phyloP scores from a whole-genome alignment of 2,329 filamentous ascomycete genomes.

The Fusarium sp. region DNA sequence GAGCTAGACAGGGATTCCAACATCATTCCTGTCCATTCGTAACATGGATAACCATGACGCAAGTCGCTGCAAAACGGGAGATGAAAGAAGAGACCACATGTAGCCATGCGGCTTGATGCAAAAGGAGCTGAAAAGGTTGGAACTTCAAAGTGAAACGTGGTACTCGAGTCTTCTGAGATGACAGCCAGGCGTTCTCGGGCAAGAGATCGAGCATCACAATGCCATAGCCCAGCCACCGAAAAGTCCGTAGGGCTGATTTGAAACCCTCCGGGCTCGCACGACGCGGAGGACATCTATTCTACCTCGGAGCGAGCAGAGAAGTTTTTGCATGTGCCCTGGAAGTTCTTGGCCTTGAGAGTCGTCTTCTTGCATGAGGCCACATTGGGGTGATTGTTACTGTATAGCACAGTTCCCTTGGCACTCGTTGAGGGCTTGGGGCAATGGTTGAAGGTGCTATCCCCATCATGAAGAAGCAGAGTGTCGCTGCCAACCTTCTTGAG shows the following conservation, averaged over 20 bases:
- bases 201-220: slow-evolving; percentile 9
- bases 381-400: slow-evolving; percentile 31
- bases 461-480: slow-evolving; percentile 43
- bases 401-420: slow-evolving; percentile 42
- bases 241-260: not conserved
- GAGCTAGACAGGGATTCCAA: slow-evolving; percentile 10
- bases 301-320: slow-evolving; percentile 18
- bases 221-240: slow-evolving; percentile 4
- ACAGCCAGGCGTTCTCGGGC: not conserved
- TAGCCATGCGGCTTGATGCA: not conserved
- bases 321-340: slow-evolving; percentile 46
- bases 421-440: slow-evolving; percentile 39
- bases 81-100: slow-evolving; percentile 19
- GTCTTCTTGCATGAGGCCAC: slow-evolving; percentile 40
- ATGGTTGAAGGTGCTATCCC: slow-evolving; percentile 40
- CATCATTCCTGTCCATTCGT: slow-evolving; percentile 18
- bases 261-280: slow-evolving; percentile 4
- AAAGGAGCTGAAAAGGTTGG: slow-evolving; percentile 4
- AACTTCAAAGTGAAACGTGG: slow-evolving; percentile 14
- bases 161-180: slow-evolving; percentile 16
- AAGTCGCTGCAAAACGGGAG: slow-evolving; percentile 21
- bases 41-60: slow-evolving; percentile 12
- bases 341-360: slow-evolving; percentile 41
- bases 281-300: not conserved
- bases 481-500: slow-evolving; percentile 38